Evolutionary conservation across 768 basidiomycete genomes (phyloP).

Genomic region (Saitozyma sp.): DNA sequence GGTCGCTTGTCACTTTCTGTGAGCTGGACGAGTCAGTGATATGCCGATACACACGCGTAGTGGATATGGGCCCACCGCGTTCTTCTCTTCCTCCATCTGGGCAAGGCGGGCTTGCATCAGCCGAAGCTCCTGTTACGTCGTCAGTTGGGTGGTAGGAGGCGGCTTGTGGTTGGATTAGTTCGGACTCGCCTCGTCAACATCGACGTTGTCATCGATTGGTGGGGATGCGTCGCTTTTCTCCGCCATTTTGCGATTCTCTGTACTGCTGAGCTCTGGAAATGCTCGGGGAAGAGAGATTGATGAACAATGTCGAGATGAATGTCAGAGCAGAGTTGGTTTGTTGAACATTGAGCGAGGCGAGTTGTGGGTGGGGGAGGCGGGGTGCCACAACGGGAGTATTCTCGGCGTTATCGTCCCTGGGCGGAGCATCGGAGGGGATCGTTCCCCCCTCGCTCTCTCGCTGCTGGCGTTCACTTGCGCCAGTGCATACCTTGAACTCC

Average conservation of each 20-base stretch:
- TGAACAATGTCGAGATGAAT: neutral
- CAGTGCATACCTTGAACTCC: too few relatives aligned
- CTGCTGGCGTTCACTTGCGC: too few relatives aligned
- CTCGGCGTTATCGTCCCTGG: too few relatives aligned
- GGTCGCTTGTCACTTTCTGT: constrained; percentile 14
- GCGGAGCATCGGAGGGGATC: too few relatives aligned
- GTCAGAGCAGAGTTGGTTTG: neutral
- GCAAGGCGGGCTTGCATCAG: constrained; percentile 51
- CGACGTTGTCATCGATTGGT: constrained; percentile 40
- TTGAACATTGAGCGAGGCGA: neutral
- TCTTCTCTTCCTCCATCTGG: constrained; percentile 52
- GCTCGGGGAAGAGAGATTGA: neutral
- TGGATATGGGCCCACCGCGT: constrained; percentile 10
- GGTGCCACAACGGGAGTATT: neutral
- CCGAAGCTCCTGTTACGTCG: constrained; percentile 41
- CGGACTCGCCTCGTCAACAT: constrained; percentile 43
- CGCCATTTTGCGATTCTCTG: constrained; percentile 18
- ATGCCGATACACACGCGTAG: neutral
- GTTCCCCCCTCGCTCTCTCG: too few relatives aligned
- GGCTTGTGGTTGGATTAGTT: neutral
- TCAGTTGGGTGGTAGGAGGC: neutral
- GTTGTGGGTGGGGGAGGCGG: neutral
- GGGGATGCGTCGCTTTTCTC: constrained; percentile 39
- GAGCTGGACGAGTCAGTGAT: constrained; percentile 17
- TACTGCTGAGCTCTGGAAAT: too few relatives aligned